Conservation (phyloP, 2,329 filamentous ascomycete species). For the Furcasterigmium furcatum region DNA sequence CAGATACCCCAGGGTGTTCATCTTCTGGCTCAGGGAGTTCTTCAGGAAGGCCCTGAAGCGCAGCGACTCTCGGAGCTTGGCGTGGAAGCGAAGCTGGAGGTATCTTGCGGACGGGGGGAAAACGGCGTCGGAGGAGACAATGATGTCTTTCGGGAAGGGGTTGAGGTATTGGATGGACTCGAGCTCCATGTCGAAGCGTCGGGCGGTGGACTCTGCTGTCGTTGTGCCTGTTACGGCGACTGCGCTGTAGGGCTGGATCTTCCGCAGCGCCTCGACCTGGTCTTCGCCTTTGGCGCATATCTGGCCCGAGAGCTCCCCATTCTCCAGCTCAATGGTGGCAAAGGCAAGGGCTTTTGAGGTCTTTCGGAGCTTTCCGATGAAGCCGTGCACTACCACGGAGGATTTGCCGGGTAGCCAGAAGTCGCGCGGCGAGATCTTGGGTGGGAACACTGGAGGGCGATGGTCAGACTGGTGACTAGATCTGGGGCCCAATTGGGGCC, state of each 20-base stretch:
- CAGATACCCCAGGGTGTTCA: slow-evolving; percentile 58
- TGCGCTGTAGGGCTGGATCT: slow-evolving; percentile 47
- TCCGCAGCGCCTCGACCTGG: slow-evolving; percentile 36
- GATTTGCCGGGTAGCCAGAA: slow-evolving; percentile 23
- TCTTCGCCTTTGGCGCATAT: slow-evolving; percentile 36
- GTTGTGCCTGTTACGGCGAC: slow-evolving; percentile 42
- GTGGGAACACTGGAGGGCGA: slow-evolving; percentile 21
- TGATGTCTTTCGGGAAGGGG: slow-evolving; percentile 69
- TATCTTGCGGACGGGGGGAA: slow-evolving; percentile 77
- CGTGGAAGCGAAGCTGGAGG: slow-evolving; percentile 77
- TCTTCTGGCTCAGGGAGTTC: slow-evolving; percentile 46
- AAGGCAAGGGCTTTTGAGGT: slow-evolving; percentile 70
- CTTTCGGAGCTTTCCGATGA: slow-evolving; percentile 65
- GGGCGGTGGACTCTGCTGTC: slow-evolving; percentile 1
- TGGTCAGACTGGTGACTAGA: not conserved
- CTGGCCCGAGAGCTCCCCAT: slow-evolving; percentile 39
- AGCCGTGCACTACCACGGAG: slow-evolving; percentile 62
- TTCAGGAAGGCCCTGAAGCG: slow-evolving; percentile 62
- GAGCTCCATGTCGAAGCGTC: slow-evolving; percentile 55
- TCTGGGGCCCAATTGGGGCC: not conserved
- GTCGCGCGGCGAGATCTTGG: slow-evolving; percentile 18
- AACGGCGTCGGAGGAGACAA: slow-evolving; percentile 69
- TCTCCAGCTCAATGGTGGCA: slow-evolving; percentile 41
- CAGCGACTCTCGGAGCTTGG: slow-evolving; percentile 64
- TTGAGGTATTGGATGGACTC: slow-evolving; percentile 66